A percentile compares a stretch with the other conserved stretches of the same genome.
Conservation (phyloP, 169 alveolate genomes). For the Plasmodium inui region DNA sequence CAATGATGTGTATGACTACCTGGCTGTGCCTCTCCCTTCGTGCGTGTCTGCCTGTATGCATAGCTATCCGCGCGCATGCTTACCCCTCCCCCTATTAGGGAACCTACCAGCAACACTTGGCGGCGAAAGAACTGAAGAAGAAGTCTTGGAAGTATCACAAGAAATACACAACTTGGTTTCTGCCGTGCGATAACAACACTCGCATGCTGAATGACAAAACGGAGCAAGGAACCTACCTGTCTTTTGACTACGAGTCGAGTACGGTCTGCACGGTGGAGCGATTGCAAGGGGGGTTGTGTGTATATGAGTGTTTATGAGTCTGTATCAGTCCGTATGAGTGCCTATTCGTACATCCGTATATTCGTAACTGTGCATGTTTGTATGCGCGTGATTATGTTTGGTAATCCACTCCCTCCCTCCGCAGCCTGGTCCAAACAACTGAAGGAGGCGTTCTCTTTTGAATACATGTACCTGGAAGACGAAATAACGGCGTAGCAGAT, state of each 20-base stretch:
- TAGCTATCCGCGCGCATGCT: neutral
- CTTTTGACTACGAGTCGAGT: conserved; percentile 75
- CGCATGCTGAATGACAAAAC: conserved; percentile 31
- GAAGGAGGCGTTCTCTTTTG: conserved; percentile 61
- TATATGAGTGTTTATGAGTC: neutral
- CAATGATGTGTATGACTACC: neutral
- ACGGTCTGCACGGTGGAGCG: neutral
- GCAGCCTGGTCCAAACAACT: conserved; percentile 75
- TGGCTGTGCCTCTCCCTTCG: neutral
- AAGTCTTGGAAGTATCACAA: conserved; percentile 81
- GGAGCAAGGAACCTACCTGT: conserved; percentile 67
- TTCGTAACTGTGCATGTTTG: neutral
- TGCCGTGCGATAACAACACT: conserved; percentile 59
- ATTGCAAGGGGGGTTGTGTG: neutral
- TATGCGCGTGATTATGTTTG: neutral
- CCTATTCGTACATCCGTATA: neutral
- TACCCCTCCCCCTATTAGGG: conserved; percentile 42
- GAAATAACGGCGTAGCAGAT: conserved; percentile 43
- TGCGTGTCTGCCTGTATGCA: neutral
- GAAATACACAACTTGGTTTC: conserved; percentile 78
- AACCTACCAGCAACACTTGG: conserved; percentile 78
- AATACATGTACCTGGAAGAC: conserved; percentile 54
- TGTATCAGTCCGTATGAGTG: neutral
- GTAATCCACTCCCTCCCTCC: neutral
- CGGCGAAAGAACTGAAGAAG: conserved; percentile 76